Conservation (phyloP, 2,329 filamentous ascomycete species). For the Hortaea werneckii region DNA sequence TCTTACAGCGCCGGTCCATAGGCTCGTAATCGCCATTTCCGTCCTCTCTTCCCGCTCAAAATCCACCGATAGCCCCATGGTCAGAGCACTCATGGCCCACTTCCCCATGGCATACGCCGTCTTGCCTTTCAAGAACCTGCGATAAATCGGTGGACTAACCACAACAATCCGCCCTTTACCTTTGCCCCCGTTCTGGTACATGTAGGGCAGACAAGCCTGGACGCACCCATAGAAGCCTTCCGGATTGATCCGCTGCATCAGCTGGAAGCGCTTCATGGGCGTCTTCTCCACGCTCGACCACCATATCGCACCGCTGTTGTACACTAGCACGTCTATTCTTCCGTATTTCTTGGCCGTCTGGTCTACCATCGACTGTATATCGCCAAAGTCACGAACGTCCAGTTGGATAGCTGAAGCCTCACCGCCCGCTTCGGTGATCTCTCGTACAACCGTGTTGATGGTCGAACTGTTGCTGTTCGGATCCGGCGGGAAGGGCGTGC, state of each 20-base stretch:
- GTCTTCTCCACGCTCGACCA: conserved; percentile 58
- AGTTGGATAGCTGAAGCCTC: conserved; percentile 56
- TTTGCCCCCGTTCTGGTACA: conserved; percentile 42
- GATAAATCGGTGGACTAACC: conserved; percentile 77
- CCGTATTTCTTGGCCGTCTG: conserved; percentile 46
- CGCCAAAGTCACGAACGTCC: conserved; percentile 56
- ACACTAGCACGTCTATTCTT: conserved; percentile 63
- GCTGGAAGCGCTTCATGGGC: conserved; percentile 40
- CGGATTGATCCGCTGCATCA: conserved; percentile 66
- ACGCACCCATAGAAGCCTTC: conserved; percentile 66
- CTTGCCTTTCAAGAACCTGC: conserved; percentile 75
- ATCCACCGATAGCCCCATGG: conserved; percentile 75
- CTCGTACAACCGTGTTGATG: conserved; percentile 67
- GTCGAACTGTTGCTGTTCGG: conserved; percentile 67
- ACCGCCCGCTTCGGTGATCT: conserved; percentile 57
- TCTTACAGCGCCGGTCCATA: conserved; percentile 72
- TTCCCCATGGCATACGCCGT: conserved; percentile 72
- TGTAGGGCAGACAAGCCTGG: conserved; percentile 58
- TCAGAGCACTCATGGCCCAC: conserved; percentile 71
- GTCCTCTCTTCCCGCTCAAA: conserved; percentile 54
- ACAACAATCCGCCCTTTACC: conserved; percentile 56
- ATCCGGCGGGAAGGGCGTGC: conserved; percentile 57
- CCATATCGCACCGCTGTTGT: conserved; percentile 81
- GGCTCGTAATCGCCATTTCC: conserved; percentile 66
- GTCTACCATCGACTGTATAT: conserved; percentile 50